Evolutionary conservation across 805 yeast species (phyloP), one percentile per base, ranked within the genome.

Genomic region (Maudiozyma saulgeensis): DNA sequence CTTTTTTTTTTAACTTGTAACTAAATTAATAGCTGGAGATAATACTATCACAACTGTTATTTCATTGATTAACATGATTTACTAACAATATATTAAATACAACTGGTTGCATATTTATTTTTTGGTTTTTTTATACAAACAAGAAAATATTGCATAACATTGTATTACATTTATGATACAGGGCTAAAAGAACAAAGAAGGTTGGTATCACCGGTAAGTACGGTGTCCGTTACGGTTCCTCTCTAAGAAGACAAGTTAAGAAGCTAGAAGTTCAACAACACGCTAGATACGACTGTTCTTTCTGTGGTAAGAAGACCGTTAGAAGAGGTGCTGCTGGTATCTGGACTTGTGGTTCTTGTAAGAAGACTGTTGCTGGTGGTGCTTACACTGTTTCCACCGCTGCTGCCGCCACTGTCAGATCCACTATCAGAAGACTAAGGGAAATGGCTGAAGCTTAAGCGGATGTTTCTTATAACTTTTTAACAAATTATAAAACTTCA

Each of bases 191-290:
- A 87, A 93, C 99, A 68, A 93, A 93, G 95, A 93, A 93, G 88
- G 99, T 93, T 76, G 99, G 99, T 78, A 93, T 93, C 83, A 93
- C 99, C 76, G 99, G 99, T 84, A 95, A 95, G 82, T 93, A 88
- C 84, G 99, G 99, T 88, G 97, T 93, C 80, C 90, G 99, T 84
- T 93, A 93, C 82, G 96, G 99, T 90, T 91, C 99, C 69, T 95
- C 99, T 62, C 82, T 93, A 77, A 91, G 99, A 86, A 88, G 98
- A 80, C 97, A 89, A 79, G 87, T 96, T 82, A 90, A 90, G 85
- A 93, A 93, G 82, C 81, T 93, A 77, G 99, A 95, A 81, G 84
- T 88, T 70, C 97, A 89, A 79, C 97, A 90, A 77, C 99, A 91
- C 79, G 86, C 99, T 69, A 87, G 87, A 74, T 93, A 95, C 85